Base-by-base conservation (phyloP, 352 stramenopile genomes). In the Phytopythium delawarense region DNA sequence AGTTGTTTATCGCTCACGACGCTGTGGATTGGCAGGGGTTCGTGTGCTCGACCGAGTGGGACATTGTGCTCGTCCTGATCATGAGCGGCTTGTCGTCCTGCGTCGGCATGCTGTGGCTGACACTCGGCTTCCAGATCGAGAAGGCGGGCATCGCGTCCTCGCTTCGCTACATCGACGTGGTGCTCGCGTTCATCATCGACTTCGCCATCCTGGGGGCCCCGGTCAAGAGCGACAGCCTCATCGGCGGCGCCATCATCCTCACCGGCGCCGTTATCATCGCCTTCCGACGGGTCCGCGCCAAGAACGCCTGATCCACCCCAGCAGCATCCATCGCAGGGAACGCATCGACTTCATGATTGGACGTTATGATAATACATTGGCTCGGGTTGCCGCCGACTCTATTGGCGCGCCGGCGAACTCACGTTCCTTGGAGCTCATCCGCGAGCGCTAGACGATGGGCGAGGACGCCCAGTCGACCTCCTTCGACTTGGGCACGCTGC, bases 81-180 rank as follows among this genome's bases (percentile, higher is more conserved):
- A 54, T 63, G 13, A 72, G 60, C 21, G 74, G 74, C n/a, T 55
- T 71, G 39, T 66, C 72, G 25, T 76, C 67, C 2, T 82, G 75
- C 57, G 62, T 82, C 32, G 68, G 56, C 0, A 65, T 79, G 34
- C 32, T 84, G 12, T 76, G 67, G 53, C 65, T 81, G 57, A 77
- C 70, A 1, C 70, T 62, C 28, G 72, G 75, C 16, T 74, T 84
- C 28, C 72, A 84, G 57, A 48, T 63, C 18, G 75, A 77, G 49
- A 70, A 80, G n/a, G 65, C 67, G 18, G 72, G 72, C 15, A 62
- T 75, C 37, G 70, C 66, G 16, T 80, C 75, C 7, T 59, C 78
- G 20, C 73, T 79, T 61, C 72, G 72, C 13, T 76, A 80, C 54
- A 72, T 76, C 56, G 72, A 78, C 57, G 65, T 80, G 18, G 70